Base-by-base conservation (phyloP, 2,329 filamentous ascomycete species). In the Ophiobolus disseminans region DNA sequence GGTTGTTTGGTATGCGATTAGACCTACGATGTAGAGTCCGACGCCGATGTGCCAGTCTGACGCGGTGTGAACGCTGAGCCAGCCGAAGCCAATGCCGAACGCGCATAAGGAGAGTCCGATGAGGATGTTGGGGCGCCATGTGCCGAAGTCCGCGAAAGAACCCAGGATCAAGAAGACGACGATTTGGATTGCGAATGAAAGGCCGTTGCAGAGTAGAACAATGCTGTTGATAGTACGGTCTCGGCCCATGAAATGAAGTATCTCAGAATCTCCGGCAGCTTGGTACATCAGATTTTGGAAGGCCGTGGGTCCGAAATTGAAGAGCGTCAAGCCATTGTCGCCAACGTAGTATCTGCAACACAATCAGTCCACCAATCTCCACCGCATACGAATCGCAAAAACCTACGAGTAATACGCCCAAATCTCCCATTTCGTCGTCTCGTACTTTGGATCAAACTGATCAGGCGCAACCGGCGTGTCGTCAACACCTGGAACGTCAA, bases 181-280 rank as follows among this genome's bases (percentile, higher is more conserved):
- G 21, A 85, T 80, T 64, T 89, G 86, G 26, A 87, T 80, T 1
- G 85, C 84, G 63, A 89, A 89, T 13, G 81, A 85, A 46, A 88
- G 83, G 43, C 86, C 86, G 60, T 88, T 88, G 65, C 79, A 78
- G 0, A 87, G 75, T 6, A 89, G 74, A 3, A 89, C 83, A 44
- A 88, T 66, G 8, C 56, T 60, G 31, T 67, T 60, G 44, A 67
- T 58, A 1, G 53, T 62, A 11, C 66, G 56, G 19, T 77, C 69
- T 28, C 73, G 73, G 11, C 85, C 85, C 1, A 80, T 79, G 51
- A 88, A 87, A 2, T 62, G 58, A 17, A 88, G 69, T 1, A 80
- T 74, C 1, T 76, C 78, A 8, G 75, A 75, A 39, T 82, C 75
- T 6, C 81, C 78, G 3, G 83, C 84, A 0, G 85, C 84, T 65